These are phyloP conservation scores for Coemansia sp. DNA, from an alignment of 192 early-diverging fungal species.

Conservation along the genomic window DNA sequence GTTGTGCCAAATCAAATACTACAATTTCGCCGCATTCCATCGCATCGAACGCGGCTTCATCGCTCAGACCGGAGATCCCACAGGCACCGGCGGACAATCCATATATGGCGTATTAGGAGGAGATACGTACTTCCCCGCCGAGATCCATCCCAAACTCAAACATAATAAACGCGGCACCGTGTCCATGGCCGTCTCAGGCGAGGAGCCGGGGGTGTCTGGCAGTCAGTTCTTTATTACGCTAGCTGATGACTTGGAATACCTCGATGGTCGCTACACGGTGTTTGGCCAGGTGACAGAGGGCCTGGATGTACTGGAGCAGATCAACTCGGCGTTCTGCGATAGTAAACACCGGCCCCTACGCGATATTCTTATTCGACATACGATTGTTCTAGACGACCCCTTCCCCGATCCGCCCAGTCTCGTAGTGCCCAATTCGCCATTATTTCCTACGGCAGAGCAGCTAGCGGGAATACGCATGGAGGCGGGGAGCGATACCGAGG, in stretches of 20 bases:
- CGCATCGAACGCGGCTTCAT: slow-evolving; percentile 83
- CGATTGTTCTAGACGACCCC: slow-evolving; percentile 90
- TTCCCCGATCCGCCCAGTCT: slow-evolving; percentile 80
- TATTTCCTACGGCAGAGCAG: slow-evolving; percentile 67
- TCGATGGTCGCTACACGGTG: slow-evolving; percentile 85
- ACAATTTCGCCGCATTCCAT: slow-evolving; percentile 80
- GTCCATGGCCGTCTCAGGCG: slow-evolving; percentile 83
- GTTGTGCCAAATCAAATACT: slow-evolving; percentile 85
- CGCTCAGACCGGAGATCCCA: slow-evolving; percentile 95
- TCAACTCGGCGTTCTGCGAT: slow-evolving; percentile 74
- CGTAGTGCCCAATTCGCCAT: slow-evolving; percentile 68
- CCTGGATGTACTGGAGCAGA: slow-evolving; percentile 77
- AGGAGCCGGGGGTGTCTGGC: slow-evolving; percentile 49
- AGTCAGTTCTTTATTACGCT: slow-evolving; percentile 68
- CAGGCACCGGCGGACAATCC: slow-evolving; percentile 86
- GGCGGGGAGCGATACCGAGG: slow-evolving; percentile 72
- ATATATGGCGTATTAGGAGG: slow-evolving; percentile 62
- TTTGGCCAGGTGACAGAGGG: slow-evolving; percentile 94
- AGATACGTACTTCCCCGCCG: slow-evolving; percentile 61
- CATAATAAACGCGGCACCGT: slow-evolving; percentile 83
- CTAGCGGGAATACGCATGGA: slow-evolving; percentile 72
- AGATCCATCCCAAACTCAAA: slow-evolving; percentile 65
- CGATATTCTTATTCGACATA: slow-evolving; percentile 90
- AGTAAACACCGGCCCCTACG: slow-evolving; percentile 68
- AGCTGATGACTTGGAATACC: slow-evolving; percentile 63